These are phyloP conservation scores for Dendrothele bispora DNA, from an alignment of 768 basidiomycete genomes.

Conservation along the genomic window DNA sequence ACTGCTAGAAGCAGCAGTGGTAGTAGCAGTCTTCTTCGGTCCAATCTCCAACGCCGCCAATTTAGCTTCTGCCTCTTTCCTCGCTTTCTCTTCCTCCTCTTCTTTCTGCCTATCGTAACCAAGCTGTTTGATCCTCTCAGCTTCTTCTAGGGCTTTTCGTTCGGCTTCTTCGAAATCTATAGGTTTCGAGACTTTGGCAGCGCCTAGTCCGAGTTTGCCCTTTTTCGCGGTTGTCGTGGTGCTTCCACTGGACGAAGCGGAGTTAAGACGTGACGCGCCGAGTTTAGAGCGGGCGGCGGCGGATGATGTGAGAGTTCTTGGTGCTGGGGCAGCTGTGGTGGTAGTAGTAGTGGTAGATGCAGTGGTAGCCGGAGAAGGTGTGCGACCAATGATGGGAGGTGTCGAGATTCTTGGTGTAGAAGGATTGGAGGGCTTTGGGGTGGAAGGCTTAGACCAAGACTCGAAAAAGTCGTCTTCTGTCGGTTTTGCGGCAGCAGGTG, in stretches of 20 bases:
- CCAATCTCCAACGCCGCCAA: slow-evolving; percentile 39
- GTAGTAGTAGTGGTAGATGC: slow-evolving; percentile 27
- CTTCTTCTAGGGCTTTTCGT: slow-evolving; percentile 86
- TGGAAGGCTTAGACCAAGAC: slow-evolving; percentile 88
- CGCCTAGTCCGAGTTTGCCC: slow-evolving; percentile 79
- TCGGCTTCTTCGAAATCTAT: slow-evolving; percentile 97
- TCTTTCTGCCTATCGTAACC: slow-evolving; percentile 89
- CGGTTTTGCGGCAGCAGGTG: slow-evolving; percentile 37
- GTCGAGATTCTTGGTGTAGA: slow-evolving; percentile 49
- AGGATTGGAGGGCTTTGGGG: slow-evolving; percentile 52
- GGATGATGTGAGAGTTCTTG: slow-evolving; percentile 69
- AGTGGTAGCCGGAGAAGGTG: slow-evolving; percentile 37
- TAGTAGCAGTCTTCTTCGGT: slow-evolving; percentile 28
- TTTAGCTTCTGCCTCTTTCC: slow-evolving; percentile 57
- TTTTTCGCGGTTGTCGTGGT: slow-evolving; percentile 32
- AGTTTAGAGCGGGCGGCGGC: slow-evolving; percentile 47
- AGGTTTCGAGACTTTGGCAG: slow-evolving; percentile 74
- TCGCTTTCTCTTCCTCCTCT: slow-evolving; percentile 76
- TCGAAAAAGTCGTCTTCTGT: slow-evolving; percentile 95
- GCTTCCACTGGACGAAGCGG: slow-evolving; percentile 30
- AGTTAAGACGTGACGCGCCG: slow-evolving; percentile 42
- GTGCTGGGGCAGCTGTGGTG: slow-evolving; percentile 39
- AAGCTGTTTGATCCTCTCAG: slow-evolving; percentile 86
- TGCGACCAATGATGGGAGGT: slow-evolving; percentile 60
- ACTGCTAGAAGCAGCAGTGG: slow-evolving; percentile 23